Base-by-base conservation (phyloP, 169 alveolate genomes). In the Plasmodium falciparum region DNA sequence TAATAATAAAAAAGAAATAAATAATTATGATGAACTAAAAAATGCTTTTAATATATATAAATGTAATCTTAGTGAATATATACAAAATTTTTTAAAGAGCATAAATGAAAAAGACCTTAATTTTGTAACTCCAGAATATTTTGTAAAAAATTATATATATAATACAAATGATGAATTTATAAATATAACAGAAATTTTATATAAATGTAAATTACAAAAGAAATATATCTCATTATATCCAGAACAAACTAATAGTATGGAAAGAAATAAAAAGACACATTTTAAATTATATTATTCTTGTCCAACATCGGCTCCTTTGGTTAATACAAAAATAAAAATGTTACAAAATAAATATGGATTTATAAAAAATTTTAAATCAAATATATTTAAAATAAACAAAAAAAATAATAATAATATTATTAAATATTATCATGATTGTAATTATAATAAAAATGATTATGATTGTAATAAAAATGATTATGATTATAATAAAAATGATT, bases 1-100 rank as follows among this genome's bases (percentile, higher is more conserved):
- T 4, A 83, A 83, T 72, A 83, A 83, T 58, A 83, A 58, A 63
- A 83, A 83, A 12, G 73, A 69, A 83, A 83, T 83, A 12, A 83
- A 69, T 50, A 56, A 45, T 62, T 69, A 52, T 58, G 73, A 83
- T 20, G 50, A 26, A 33, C 56, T 83, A 69, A 29, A 69, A 8
- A 69, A 13, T n/a, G 52, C 8, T 2, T 29, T 83, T 26, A 29
- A 20, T 47, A 20, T n/a, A n/a, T 49, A 13, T 26, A 56, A 83
- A 29, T 83, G 66, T 29, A 54, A 39, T 47, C 50, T 83, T 29
- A 83, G 91, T 67, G 50, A 33, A 22, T 43, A 15, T 63, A 69
- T 83, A 43, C 58, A 43, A 62, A 24, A 47, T 39, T 62, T 50
- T 17, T 83, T 83, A 73, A 58, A 33, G 1, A 39, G 12, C 11